A percentile compares a stretch with the other conserved stretches of the same genome.
These are phyloP conservation scores for Pseudogymnoascus sp. DNA, from an alignment of 2,329 filamentous ascomycete species.

Conservation along the genomic window DNA sequence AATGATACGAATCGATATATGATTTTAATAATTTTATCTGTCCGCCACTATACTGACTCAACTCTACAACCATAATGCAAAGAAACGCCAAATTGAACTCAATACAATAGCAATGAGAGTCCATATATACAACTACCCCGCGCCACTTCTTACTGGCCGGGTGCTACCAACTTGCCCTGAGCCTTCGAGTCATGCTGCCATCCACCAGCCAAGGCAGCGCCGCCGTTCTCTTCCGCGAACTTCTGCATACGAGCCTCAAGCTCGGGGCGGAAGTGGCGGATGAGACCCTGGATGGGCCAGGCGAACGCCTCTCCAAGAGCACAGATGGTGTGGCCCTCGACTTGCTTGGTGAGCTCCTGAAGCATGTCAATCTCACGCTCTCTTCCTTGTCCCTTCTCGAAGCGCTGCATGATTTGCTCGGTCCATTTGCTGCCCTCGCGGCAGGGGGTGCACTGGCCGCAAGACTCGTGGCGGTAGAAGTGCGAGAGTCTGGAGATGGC, in stretches of 20 bases:
- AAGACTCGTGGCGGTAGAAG: constrained; percentile 98
- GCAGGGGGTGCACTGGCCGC: constrained; percentile 98
- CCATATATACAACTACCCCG: constrained; percentile 21
- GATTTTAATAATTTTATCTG: constrained; percentile 6
- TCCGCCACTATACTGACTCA: constrained; percentile 4
- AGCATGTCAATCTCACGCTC: constrained; percentile 98
- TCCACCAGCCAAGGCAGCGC: constrained; percentile 73
- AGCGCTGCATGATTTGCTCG: constrained; percentile 95
- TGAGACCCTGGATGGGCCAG: constrained; percentile 96
- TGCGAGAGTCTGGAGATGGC: constrained; percentile 87
- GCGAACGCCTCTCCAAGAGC: constrained; percentile 94
- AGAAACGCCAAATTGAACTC: constrained; percentile 9
- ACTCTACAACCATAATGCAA: constrained; percentile 9
- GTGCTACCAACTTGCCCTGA: constrained; percentile 78
- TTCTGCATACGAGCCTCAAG: constrained; percentile 84
- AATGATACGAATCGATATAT: constrained; percentile 6
- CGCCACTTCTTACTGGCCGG: constrained; percentile 63
- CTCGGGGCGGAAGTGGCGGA: constrained; percentile 95
- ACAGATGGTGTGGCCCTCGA: constrained; percentile 98
- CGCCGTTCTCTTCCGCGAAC: constrained; percentile 66
- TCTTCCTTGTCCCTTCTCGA: constrained; percentile 83
- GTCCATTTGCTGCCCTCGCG: constrained; percentile 99
- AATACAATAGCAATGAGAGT: constrained; percentile 9
- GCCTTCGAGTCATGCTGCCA: constrained; percentile 70
- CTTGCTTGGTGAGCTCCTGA: constrained; percentile 97